Evolutionary conservation across 345 rosid genomes (phyloP), one percentile per base, ranked within the genome.

Genomic region (Diplotaxis tenuifolia): DNA sequence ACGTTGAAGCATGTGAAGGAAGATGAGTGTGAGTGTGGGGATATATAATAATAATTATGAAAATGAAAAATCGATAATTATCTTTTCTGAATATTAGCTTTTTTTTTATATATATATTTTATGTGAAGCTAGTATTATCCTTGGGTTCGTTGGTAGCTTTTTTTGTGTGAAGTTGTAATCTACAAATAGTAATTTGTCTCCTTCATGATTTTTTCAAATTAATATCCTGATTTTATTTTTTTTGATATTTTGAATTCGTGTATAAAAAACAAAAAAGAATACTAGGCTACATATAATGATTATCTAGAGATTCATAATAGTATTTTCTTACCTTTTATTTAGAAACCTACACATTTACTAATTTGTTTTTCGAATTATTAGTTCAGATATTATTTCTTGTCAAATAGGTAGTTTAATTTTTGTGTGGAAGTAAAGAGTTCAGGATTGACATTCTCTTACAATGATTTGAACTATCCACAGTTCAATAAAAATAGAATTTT

Each of bases 11-110:
- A 11, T 49, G 58, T 62, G 68, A 68, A 68, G 60, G 9, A 65
- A 27, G 57, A 23, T 22, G 76, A 58, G 52, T 71, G 72, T 47
- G 40, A 28, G 74, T 75, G 70, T 57, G 72, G 67, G 75, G 45
- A 55, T 65, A 77, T 65, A 65, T 77, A 71, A 57, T 34, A 61
- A 12, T 31, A 50, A 50, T 52, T 12, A 1, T 29, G 54, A 49
- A n/a, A 58, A 49, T 47, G 29, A 58, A 53, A 53, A 21, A 9
- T 57, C 14, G 22, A 56, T 27, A 19, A 65, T 40, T 40, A 18
- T 14, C 28, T 19, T 54, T 40, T 7, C 5, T 42, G 34, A 56
- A 56, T 10, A 5, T 55, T 38, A 12, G 1, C 27, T 29, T 10
- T 74, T 54, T 42, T 2, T 16, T n/a, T n/a, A n/a, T n/a, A n/a